These are phyloP conservation scores for Paraphaeosphaeria minitans DNA, from an alignment of 2,329 filamentous ascomycete genomes.

Conservation along the genomic window DNA sequence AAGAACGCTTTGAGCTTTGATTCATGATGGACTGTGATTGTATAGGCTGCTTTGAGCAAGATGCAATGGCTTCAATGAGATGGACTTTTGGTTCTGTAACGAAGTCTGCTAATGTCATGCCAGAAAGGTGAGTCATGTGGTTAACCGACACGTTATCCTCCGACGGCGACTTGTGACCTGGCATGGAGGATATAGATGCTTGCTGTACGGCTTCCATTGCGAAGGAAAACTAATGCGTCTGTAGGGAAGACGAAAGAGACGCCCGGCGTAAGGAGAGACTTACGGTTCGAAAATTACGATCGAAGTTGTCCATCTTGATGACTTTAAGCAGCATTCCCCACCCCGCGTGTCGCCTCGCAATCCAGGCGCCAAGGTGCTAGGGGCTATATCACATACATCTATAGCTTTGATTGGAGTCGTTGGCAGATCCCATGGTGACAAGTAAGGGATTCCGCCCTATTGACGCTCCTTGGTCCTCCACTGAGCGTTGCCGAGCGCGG, in stretches of 20 bases:
- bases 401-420: constrained; percentile 3
- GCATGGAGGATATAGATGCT: constrained; percentile 13
- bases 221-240: background rate
- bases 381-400: constrained; percentile 15
- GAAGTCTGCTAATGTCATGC: constrained; percentile 27
- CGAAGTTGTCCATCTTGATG: constrained; percentile 10
- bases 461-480: constrained; percentile 4
- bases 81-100: constrained; percentile 22
- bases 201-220: constrained; percentile 24
- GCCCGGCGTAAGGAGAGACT: background rate
- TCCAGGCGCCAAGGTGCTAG: constrained; percentile 26
- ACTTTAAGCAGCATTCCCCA: constrained; percentile 16
- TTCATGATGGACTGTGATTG: constrained; percentile 6
- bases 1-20: constrained; percentile 25
- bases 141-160: constrained; percentile 14
- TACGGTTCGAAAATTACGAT: background rate
- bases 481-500: constrained; percentile 9
- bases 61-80: constrained; percentile 19
- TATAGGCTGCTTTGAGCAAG: constrained; percentile 6
- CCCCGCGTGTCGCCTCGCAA: constrained; percentile 2
- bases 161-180: constrained; percentile 15
- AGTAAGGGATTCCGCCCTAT: constrained; percentile 13
- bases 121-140: constrained; percentile 30
- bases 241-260: constrained; percentile 7
- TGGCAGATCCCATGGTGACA: constrained; percentile 9